Percentiles rank a stretch among this genome's conserved stretches.
Conservation (phyloP, 352 stramenopile species). For the Globisporangium cederbergense region DNA sequence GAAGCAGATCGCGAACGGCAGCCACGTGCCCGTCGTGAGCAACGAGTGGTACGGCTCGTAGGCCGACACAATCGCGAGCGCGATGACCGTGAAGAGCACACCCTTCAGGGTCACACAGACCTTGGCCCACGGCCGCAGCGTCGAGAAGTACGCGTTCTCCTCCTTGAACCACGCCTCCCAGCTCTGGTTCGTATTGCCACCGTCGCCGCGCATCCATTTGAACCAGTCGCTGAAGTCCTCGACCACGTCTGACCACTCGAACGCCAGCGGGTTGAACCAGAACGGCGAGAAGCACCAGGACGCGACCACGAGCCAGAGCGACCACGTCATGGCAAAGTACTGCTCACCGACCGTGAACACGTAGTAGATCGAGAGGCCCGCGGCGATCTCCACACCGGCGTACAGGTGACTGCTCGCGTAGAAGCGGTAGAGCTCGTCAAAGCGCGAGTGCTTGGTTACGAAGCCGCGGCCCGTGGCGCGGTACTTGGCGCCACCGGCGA, state of each 20-base stretch:
- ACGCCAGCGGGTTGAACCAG: constrained; percentile 98
- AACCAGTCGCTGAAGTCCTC: constrained; percentile 90
- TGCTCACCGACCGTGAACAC: constrained; percentile 93
- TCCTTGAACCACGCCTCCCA: constrained; percentile 97
- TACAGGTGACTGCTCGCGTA: constrained; percentile 98
- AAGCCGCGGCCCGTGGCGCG: constrained; percentile 97
- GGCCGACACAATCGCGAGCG: constrained; percentile 81
- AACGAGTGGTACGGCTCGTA: constrained; percentile 66
- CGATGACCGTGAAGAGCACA: constrained; percentile 85
- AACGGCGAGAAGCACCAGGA: constrained; percentile 92
- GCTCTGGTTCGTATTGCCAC: constrained; percentile 90
- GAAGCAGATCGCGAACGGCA: constrained; percentile 55
- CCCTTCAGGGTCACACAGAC: constrained; percentile 89
- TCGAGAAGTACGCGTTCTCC: constrained; percentile 93
- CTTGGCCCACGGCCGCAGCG: constrained; percentile 88
- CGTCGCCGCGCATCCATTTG: constrained; percentile 92
- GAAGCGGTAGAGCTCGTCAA: constrained; percentile 98
- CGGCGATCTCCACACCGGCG: constrained; percentile 90
- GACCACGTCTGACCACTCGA: constrained; percentile 94
- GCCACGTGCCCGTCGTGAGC: constrained; percentile 44
- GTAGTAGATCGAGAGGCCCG: constrained; percentile 92
- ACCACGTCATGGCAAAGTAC: constrained; percentile 98
- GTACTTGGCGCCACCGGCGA: constrained; percentile 98
- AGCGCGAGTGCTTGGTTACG: constrained; percentile 97
- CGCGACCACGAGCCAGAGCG: constrained; percentile 92